These are phyloP conservation scores for Hansenula anomala DNA, from an alignment of 1,139 yeast genomes.

Conservation along the genomic window DNA sequence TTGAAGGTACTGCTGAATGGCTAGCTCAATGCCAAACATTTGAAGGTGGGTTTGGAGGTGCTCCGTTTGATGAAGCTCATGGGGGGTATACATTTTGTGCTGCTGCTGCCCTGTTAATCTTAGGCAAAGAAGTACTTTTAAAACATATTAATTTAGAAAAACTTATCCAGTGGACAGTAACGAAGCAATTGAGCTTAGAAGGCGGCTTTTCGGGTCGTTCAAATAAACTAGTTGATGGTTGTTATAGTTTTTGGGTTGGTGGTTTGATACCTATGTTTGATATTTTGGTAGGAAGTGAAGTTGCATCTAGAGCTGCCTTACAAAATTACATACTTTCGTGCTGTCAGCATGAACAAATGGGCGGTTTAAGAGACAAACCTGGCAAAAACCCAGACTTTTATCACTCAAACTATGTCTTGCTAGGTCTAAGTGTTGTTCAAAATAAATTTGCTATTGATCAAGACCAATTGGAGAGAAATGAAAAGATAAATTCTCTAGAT, in stretches of 20 bases:
- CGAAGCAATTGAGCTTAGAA: constrained; percentile 66
- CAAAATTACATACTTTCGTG: constrained; percentile 67
- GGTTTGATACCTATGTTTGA: constrained; percentile 67
- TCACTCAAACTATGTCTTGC: constrained; percentile 80
- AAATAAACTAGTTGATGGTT: constrained; percentile 92
- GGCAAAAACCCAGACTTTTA: constrained; percentile 77
- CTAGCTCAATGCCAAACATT: constrained; percentile 74
- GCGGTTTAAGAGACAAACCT: constrained; percentile 90
- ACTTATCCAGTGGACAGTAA: constrained; percentile 60
- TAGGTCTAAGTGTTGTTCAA: constrained; percentile 74
- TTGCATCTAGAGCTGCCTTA: constrained; percentile 53
- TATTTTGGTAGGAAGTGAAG: constrained; percentile 30
- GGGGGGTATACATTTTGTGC: constrained; percentile 97
- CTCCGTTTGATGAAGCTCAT: constrained; percentile 83
- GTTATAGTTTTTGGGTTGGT: constrained; percentile 96
- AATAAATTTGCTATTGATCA: constrained; percentile 34
- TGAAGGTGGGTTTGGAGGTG: constrained; percentile 94
- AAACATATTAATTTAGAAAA: constrained; percentile 34
- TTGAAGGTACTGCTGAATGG: constrained; percentile 52
- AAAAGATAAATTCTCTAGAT: constrained; percentile 15
- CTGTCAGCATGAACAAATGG: constrained; percentile 55
- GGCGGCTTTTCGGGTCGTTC: constrained; percentile 90
- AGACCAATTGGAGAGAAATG: constrained; percentile 18
- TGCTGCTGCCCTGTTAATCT: constrained; percentile 57
- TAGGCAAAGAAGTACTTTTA: constrained; percentile 21